Conservation (phyloP, 352 stramenopile species). For the Phytophthora capsici region DNA sequence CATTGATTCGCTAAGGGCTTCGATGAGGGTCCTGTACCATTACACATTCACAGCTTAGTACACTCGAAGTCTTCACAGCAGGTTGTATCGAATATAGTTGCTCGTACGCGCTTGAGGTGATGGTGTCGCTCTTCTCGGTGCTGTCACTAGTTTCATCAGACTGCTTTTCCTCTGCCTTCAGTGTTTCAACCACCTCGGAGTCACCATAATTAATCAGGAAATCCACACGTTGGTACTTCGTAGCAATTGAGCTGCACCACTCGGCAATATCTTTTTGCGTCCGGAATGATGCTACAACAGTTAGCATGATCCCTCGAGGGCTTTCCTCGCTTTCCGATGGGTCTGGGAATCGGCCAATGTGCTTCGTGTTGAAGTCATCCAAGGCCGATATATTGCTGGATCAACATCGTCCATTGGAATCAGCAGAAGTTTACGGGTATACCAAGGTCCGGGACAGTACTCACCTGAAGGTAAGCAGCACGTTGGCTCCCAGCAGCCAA, state of each 20-base stretch:
- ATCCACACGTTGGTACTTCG: slow-evolving; percentile 71
- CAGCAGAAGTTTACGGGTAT: not conserved
- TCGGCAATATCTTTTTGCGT: slow-evolving; percentile 58
- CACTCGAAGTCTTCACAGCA: no score
- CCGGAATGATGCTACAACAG: slow-evolving; percentile 56
- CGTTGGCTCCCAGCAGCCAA: slow-evolving; percentile 70
- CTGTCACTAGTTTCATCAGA: slow-evolving; percentile 8
- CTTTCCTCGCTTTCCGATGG: slow-evolving; percentile 38
- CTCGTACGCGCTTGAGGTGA: slow-evolving; percentile 29
- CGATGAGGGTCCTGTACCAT: slow-evolving; percentile 26
- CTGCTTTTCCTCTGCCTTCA: slow-evolving; percentile 2
- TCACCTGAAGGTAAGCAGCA: slow-evolving; percentile 73
- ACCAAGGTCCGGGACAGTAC: slow-evolving; percentile 12
- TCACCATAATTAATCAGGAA: slow-evolving; percentile 71
- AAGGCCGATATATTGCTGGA: slow-evolving; percentile 49
- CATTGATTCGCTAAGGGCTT: slow-evolving; percentile 38
- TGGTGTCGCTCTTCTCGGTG: slow-evolving; percentile 6
- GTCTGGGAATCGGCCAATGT: slow-evolving; percentile 59
- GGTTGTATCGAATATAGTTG: no score
- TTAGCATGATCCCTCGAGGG: slow-evolving; percentile 60
- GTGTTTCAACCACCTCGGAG: slow-evolving; percentile 26
- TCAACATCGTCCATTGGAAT: not conserved
- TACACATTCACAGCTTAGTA: slow-evolving; percentile 15
- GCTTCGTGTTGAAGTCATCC: slow-evolving; percentile 62
- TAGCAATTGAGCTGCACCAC: slow-evolving; percentile 60